phyloP scores from a whole-genome alignment of 768 basidiomycete species.

The Filobasidium wieringae region DNA sequence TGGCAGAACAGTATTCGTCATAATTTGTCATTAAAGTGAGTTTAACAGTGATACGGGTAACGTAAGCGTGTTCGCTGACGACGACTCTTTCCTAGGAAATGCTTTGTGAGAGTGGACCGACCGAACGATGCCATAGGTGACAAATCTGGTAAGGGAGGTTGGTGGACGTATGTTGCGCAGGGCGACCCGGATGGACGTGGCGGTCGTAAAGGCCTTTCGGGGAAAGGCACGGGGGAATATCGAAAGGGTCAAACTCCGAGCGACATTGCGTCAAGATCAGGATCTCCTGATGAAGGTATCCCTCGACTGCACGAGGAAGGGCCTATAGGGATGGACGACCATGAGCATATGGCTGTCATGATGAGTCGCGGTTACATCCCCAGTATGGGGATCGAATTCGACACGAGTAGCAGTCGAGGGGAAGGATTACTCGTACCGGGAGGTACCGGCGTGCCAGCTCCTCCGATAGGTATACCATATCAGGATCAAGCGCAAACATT shows the following conservation, averaged over 20 bases:
- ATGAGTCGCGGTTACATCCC: neutral
- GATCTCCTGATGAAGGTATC: slow-evolving; percentile 6
- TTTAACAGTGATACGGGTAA: neutral
- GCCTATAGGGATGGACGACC: neutral
- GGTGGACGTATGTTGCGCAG: slow-evolving; percentile 28
- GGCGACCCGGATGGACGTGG: slow-evolving; percentile 13
- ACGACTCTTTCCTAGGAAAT: slow-evolving; percentile 6
- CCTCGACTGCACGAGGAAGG: neutral
- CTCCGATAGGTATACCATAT: neutral
- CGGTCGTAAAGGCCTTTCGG: slow-evolving; percentile 13
- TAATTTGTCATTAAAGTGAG: slow-evolving; percentile 36
- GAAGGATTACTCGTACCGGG: neutral
- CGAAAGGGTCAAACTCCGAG: slow-evolving; percentile 14
- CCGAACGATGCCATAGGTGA: slow-evolving; percentile 27
- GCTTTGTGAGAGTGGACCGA: slow-evolving; percentile 20
- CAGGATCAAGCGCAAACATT: neutral
- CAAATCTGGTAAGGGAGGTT: slow-evolving; percentile 37
- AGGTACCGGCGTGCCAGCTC: neutral
- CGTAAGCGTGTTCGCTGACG: neutral
- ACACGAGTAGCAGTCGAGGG: no score
- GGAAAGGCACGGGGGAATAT: slow-evolving; percentile 16
- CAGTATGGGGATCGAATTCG: no score
- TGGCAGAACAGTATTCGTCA: slow-evolving; percentile 41
- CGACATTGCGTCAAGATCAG: slow-evolving; percentile 14
- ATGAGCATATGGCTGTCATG: neutral